Conservation (phyloP, 1,139 yeast species). For the Lodderomyces orthopsilosis region DNA sequence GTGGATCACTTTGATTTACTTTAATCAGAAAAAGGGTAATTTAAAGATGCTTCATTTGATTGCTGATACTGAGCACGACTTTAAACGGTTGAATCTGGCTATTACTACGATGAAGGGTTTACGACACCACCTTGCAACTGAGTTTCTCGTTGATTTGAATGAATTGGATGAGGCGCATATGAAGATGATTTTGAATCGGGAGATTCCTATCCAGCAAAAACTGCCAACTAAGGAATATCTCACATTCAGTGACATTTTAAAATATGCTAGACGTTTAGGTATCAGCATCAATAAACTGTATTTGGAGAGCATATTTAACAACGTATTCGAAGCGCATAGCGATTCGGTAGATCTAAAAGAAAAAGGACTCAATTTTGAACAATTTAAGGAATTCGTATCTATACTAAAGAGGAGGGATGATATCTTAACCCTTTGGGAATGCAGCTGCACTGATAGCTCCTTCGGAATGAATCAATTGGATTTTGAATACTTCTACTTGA, state of each 20-base stretch:
- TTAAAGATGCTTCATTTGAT: slow-evolving; percentile 67
- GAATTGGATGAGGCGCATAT: slow-evolving; percentile 27
- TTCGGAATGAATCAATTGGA: slow-evolving; percentile 41
- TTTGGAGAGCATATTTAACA: slow-evolving; percentile 39
- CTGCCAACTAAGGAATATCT: slow-evolving; percentile 32
- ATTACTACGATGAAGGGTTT: slow-evolving; percentile 53
- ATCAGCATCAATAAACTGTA: slow-evolving; percentile 47
- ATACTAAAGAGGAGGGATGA: slow-evolving; percentile 37
- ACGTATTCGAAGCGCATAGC: slow-evolving; percentile 26
- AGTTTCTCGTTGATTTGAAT: slow-evolving; percentile 29
- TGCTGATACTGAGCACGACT: slow-evolving; percentile 63
- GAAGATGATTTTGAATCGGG: slow-evolving; percentile 22
- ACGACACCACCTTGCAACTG: slow-evolving; percentile 31
- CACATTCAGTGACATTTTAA: slow-evolving; percentile 65
- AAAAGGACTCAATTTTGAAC: slow-evolving; percentile 53
- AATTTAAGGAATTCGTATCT: slow-evolving; percentile 71
- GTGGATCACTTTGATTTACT: slow-evolving; percentile 83
- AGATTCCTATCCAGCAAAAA: slow-evolving; percentile 6
- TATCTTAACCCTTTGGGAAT: slow-evolving; percentile 30
- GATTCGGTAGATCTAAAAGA: slow-evolving; percentile 5
- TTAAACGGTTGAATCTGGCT: slow-evolving; percentile 51
- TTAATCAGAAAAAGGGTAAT: slow-evolving; percentile 54
- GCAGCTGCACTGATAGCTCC: slow-evolving; percentile 22
- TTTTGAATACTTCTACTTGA: slow-evolving; percentile 46
- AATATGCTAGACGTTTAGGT: slow-evolving; percentile 64